Conservation (phyloP, 2,329 filamentous ascomycete genomes). For the Talaromyces verruculosus region DNA sequence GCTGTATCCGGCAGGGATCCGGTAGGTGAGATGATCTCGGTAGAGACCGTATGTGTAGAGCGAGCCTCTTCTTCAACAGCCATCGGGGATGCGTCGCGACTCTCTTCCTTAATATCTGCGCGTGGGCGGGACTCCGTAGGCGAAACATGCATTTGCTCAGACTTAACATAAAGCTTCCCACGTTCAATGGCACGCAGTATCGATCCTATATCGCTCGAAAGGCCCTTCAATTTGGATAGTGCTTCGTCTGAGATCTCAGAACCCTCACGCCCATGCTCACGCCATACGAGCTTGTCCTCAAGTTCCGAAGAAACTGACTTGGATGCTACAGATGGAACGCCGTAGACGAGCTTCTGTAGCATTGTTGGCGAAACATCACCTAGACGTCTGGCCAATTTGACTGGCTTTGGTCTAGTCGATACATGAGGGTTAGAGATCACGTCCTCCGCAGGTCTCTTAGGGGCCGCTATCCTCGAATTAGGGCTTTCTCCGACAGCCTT, state of each 20-base stretch:
- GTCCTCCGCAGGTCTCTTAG: conserved; percentile 40
- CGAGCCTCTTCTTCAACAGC: conserved; percentile 29
- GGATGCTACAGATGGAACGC: conserved; percentile 34
- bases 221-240: conserved; percentile 39
- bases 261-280: conserved; percentile 27
- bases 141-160: conserved; percentile 29
- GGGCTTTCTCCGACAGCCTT: conserved; percentile 42
- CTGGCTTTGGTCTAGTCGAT: conserved; percentile 36
- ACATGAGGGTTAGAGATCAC: conserved; percentile 29
- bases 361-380: conserved; percentile 33
- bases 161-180: conserved; percentile 37
- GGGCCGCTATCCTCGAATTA: conserved; percentile 25
- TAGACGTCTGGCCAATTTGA: conserved; percentile 37
- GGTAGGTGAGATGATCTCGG: conserved; percentile 18
- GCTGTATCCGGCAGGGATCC: conserved; percentile 15
- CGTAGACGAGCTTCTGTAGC: conserved; percentile 35
- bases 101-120: conserved; percentile 25
- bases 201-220: conserved; percentile 38
- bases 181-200: conserved; percentile 39
- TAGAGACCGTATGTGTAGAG: conserved; percentile 14
- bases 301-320: conserved; percentile 35
- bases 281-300: conserved; percentile 38
- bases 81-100: conserved; percentile 21
- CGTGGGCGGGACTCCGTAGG: conserved; percentile 34
- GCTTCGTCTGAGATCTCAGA: conserved; percentile 40